Evolutionary conservation across 208 protist genomes (phyloP).

Genomic region (Crithidia expoeki): DNA sequence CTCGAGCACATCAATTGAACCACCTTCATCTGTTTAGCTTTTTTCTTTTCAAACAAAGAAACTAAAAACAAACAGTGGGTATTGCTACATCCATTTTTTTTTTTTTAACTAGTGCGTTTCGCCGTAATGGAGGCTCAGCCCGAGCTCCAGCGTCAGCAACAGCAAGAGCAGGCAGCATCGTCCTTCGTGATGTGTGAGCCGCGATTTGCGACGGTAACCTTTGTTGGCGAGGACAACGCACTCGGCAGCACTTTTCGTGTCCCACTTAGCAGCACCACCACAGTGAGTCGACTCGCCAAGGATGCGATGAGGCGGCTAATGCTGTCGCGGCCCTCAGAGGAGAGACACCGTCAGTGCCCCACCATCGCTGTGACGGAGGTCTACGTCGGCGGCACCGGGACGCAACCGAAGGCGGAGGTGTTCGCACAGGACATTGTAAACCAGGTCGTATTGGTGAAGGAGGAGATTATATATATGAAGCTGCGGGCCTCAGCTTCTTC

Average conservation of each 20-base stretch:
- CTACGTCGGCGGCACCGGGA: slow-evolving; percentile 58
- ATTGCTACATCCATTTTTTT: too few relatives aligned
- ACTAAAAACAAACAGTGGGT: too few relatives aligned
- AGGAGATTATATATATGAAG: slow-evolving; percentile 80
- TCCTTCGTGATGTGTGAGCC: slow-evolving; percentile 33
- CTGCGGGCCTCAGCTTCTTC: slow-evolving; percentile 22
- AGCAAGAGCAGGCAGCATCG: background rate
- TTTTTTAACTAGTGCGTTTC: background rate
- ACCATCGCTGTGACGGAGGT: slow-evolving; percentile 72
- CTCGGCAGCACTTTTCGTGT: slow-evolving; percentile 68
- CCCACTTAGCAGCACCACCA: slow-evolving; percentile 65
- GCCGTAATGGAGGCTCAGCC: background rate
- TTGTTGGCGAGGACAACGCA: slow-evolving; percentile 47
- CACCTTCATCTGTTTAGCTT: too few relatives aligned
- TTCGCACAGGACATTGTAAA: slow-evolving; percentile 79
- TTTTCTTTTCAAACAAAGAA: too few relatives aligned
- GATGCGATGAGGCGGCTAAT: slow-evolving; percentile 81
- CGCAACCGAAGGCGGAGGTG: slow-evolving; percentile 64
- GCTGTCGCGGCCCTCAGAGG: slow-evolving; percentile 37
- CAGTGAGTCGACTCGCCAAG: slow-evolving; percentile 82
- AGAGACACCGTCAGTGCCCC: slow-evolving; percentile 11
- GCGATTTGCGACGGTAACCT: slow-evolving; percentile 82
- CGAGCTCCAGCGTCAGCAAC: too few relatives aligned
- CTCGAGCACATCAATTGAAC: too few relatives aligned
- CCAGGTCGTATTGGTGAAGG: slow-evolving; percentile 62